A percentile compares a stretch with the other conserved stretches of the same genome.
These are phyloP conservation scores for Teratosphaeria nubilosa DNA, from an alignment of 2,329 filamentous ascomycete genomes.

Conservation along the genomic window DNA sequence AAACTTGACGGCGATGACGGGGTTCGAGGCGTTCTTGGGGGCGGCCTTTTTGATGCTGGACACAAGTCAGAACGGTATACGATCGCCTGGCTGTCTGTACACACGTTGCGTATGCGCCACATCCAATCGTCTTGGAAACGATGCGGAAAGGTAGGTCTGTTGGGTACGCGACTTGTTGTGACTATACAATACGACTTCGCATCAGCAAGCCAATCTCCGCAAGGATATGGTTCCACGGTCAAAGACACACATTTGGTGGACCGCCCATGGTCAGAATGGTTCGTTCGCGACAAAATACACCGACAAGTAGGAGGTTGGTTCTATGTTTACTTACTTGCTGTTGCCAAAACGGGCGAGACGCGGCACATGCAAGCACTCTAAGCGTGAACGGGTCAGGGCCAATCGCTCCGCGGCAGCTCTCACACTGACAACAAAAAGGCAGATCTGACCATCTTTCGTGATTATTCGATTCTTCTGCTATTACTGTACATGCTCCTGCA, in stretches of 20 bases:
- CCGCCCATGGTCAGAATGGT: constrained; percentile 12
- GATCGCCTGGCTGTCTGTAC: constrained; percentile 11
- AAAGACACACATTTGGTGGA: constrained; percentile 20
- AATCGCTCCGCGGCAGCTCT: background rate
- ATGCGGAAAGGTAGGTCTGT: constrained; percentile 81
- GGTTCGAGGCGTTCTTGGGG: constrained; percentile 56
- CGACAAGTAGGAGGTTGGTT: background rate
- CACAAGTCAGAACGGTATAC: background rate
- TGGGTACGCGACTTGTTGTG: constrained; percentile 81
- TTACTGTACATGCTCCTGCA: background rate
- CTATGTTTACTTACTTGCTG: background rate
- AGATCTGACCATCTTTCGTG: background rate
- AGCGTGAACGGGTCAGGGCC: background rate
- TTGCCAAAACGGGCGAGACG: background rate
- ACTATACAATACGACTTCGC: constrained; percentile 39
- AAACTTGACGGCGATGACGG: constrained; percentile 94
- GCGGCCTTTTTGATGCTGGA: constrained; percentile 83
- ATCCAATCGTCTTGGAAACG: constrained; percentile 90
- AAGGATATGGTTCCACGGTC: background rate
- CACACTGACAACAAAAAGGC: background rate
- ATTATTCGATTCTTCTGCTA: background rate
- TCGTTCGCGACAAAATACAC: background rate
- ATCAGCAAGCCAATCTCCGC: constrained; percentile 3
- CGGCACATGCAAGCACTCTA: background rate
- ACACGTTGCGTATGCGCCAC: constrained; percentile 95